Evolutionary conservation across 2,329 filamentous ascomycete genomes (phyloP), one percentile per base, ranked within the genome.

Genomic region (Fusarium tupiense): DNA sequence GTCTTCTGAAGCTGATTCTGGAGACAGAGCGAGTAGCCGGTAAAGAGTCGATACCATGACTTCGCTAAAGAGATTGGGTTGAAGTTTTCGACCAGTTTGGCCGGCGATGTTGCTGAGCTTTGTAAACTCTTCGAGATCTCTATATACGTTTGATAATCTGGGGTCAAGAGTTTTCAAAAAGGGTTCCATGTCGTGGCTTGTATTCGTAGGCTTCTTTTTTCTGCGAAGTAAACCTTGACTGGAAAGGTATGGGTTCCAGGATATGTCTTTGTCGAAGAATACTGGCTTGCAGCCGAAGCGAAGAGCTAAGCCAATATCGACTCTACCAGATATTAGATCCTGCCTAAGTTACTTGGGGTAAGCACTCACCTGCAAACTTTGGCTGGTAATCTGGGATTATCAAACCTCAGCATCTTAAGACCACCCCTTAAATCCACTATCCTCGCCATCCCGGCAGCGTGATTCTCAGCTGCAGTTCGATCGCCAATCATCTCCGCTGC

Each of bases 371-470:
- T 74, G 68, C 75, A 77, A 1, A 76, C 74, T 14, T 77, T 77
- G 33, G 73, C 68, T 0, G 73, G 75, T 3, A 77, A 20, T 16
- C 73, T 67, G 11, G 69, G 54, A 11, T 74, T 76, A 35, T 73
- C 71, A 19, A 68, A 75, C 11, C 58, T 62, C 3, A 77, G 38
- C 54, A 67, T 69, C 26, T 58, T 64, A 5, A 77, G 60, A 0
- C 75, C 75, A 11, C 73, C 75, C 40, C 75, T 59, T 12, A 77
- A 20, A 22, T 59, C 53, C 3, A 77, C 73, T 49, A 76, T 77
- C 24, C 38, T 77, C 4, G 44, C 46, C 49, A 77, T 63, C 0
- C 75, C 75, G 8, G 68, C 52, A 35, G 60, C 57, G 12, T 77
- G 75, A 5, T 74, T 76, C 24, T 61, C 64, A 6, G 71, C 61